phyloP scores from a whole-genome alignment of 177 flowering plant species.

The Telopea speciosissima region DNA sequence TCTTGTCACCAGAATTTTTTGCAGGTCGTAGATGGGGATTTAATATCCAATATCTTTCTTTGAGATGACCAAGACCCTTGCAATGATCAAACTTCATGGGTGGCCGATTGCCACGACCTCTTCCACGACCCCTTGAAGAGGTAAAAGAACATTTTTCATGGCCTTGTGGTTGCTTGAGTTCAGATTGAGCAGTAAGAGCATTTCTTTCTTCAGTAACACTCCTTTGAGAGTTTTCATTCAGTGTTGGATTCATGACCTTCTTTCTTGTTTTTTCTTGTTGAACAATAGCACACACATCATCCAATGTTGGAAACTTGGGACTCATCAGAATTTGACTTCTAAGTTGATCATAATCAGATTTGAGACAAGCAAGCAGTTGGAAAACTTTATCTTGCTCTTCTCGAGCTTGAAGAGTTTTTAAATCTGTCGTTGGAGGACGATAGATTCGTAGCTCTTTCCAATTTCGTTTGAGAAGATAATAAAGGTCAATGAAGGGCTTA shows the following conservation, averaged over 20 bases:
- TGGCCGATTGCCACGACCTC: no score
- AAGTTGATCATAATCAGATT: background rate
- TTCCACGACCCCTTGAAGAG: no score
- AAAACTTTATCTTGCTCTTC: conserved; percentile 2
- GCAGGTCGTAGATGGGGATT: no score
- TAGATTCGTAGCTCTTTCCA: conserved; percentile 4
- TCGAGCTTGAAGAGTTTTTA: background rate
- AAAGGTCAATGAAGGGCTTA: background rate
- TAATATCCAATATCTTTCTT: background rate
- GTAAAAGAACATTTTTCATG: no score
- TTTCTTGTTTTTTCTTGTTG: background rate
- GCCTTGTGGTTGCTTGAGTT: background rate
- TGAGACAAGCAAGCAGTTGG: conserved; percentile 1
- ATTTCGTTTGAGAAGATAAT: background rate
- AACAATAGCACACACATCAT: background rate
- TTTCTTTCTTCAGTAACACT: background rate
- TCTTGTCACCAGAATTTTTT: background rate
- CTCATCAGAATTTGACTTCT: background rate
- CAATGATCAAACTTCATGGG: conserved; percentile 7
- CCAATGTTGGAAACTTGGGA: background rate
- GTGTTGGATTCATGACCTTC: no score
- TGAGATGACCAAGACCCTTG: background rate
- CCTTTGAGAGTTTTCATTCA: background rate
- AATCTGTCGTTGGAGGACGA: background rate
- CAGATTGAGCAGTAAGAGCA: background rate